A percentile compares a stretch with the other conserved stretches of the same genome.
Evolutionary conservation across 768 basidiomycete species (phyloP).

Genomic region (Russula virescens): DNA sequence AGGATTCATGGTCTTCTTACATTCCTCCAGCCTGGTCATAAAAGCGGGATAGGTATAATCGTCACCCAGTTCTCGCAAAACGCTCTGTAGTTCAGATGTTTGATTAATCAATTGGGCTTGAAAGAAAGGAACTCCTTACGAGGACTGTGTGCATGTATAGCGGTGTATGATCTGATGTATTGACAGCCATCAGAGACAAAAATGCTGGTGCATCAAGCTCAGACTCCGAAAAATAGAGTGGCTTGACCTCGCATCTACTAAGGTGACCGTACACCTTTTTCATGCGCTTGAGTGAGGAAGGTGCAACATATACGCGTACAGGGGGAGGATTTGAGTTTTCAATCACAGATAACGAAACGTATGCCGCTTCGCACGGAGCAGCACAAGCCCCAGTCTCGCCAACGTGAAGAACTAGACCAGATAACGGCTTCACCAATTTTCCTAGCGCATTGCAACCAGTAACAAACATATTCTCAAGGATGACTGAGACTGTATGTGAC

Average conservation of each 20-base stretch:
- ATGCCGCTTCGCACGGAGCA: conserved; percentile 62
- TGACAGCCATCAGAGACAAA: conserved; percentile 69
- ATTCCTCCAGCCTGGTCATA: conserved; percentile 38
- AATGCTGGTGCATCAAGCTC: conserved; percentile 68
- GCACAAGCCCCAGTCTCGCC: conserved; percentile 58
- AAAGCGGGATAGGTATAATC: conserved; percentile 49
- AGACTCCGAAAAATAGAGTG: conserved; percentile 47
- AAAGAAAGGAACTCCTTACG: conserved; percentile 40
- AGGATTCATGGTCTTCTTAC: conserved; percentile 50
- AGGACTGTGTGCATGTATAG: conserved; percentile 65
- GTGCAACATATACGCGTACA: conserved; percentile 52
- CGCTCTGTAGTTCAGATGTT: conserved; percentile 36
- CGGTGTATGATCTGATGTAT: conserved; percentile 54
- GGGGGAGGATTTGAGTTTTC: conserved; percentile 29
- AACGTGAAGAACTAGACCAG: conserved; percentile 62
- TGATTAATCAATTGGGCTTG: not conserved
- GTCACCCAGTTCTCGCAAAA: conserved; percentile 60
- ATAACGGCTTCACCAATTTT: conserved; percentile 45
- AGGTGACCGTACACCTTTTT: conserved; percentile 41
- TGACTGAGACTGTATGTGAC: conserved; percentile 62
- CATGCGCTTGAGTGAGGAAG: conserved; percentile 57
- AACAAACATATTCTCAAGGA: conserved; percentile 69
- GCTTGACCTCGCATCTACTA: conserved; percentile 43
- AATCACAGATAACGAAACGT: conserved; percentile 27
- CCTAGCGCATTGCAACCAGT: conserved; percentile 46